Evolutionary conservation across 805 yeast genomes (phyloP), one percentile per base, ranked within the genome.

Genomic region (Cyberlindnera meyerae): DNA sequence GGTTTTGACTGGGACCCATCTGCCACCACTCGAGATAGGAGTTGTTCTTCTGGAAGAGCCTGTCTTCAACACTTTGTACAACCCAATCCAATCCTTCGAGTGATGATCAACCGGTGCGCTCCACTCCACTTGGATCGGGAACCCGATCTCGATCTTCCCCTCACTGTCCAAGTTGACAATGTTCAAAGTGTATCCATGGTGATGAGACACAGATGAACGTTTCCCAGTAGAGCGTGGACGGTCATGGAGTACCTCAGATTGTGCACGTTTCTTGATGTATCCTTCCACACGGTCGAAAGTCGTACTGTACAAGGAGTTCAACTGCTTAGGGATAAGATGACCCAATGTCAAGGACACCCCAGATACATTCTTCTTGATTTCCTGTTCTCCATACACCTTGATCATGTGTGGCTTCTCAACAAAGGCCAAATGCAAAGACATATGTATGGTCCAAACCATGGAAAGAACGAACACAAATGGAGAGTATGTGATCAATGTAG

Each of bases 391-490:
- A 52, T 84, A 84, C 4, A 84, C 66, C 52, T 76, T 78, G 39
- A 76, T 71, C 83, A 84, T 80, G 52, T 84, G 94, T 22, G 82
- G 77, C 50, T 76, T 78, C 52, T 84, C 95, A 42, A 84, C 79
- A 52, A 79, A 79, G 46, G 77, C 77, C 42, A 83, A 76, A 46
- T 85, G 67, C n/a, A 76, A 59, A 40, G 83, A 71, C 51, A 79
- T 80, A 42, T 79, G 75, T 8, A 69, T 54, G 2, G 85, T 75
- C 86, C 89, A 84, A 28, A 81, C 56, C 48, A 73, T 65, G 0
- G 82, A 74, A 33, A 82, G 50, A 36, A 73, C 63, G 31, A 72
- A 64, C 20, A 71, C 68, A 36, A 62, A 57, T 27, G 61, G 58
- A 1, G 78, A 68, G 17, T 79, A 75, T 28, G 85, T 71, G 38